Evolutionary conservation across 164 flowering plant species (phyloP), one percentile per base, ranked within the genome.

Genomic region (Kalanchoe fedtschenkoi): DNA sequence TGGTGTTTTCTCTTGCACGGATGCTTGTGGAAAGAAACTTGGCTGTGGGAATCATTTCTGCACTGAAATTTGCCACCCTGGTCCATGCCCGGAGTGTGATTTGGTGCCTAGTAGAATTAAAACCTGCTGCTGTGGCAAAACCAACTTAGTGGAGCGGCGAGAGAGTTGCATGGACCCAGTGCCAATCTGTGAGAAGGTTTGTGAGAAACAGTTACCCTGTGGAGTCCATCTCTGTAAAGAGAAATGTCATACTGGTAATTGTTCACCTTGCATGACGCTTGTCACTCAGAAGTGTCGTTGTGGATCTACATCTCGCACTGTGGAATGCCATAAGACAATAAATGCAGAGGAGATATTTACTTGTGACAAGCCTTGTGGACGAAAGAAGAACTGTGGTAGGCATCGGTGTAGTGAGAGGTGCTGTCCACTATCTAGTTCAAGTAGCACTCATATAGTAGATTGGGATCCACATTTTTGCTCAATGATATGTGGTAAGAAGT

Each of bases 361-460:
- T 6, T 90, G 99, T 66, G 96, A 84, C 16, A 91, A 77, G 65
- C 73, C 88, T 39, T 93, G 99, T 73, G 95, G 93, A 44, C 68
- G 66, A 61, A 93, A 93, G 79, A 93, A 93, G 82, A 90, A 69
- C 62, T 93, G 99, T 74, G 99, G 99, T 22, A 87, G 96, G 73
- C 99, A 93, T 39, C 74, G 99, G 9, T 93, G 99, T 75, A 93
- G 84, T 67, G 99, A 93, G 71, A 77, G 88, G 17, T 93, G 97
- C 68, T 93, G 99, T 63, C 88, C 93, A 38, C 81, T 80, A 32
- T 86, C 86, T 34, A 73, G 63, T 70, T 69, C 92, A 6, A 71
- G 35, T 28, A 67, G 57, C 33, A 47, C 58, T 30, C 21, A 32
- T 0, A 33, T 69, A 2, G 81, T 81, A 30, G 86, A 79, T 59